phyloP scores from a whole-genome alignment of 1,139 yeast species.

The Lipomyces yarrowii region DNA sequence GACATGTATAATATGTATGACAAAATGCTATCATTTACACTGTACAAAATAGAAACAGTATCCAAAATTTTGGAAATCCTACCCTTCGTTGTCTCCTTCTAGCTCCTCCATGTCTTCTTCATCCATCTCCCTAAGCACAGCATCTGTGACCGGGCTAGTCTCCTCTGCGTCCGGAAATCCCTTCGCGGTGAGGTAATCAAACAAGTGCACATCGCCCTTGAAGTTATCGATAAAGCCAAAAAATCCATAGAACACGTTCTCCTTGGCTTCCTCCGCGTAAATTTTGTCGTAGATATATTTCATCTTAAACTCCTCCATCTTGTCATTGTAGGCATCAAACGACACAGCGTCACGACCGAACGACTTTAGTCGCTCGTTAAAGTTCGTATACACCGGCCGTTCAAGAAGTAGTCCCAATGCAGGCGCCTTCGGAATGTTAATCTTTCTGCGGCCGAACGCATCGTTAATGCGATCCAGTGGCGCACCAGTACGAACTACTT shows the following conservation, averaged over 20 bases:
- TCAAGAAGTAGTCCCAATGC: slow-evolving; percentile 90
- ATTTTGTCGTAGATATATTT: slow-evolving; percentile 89
- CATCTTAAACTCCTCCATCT: slow-evolving; percentile 86
- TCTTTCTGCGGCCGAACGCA: slow-evolving; percentile 71
- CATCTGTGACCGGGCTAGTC: neutral
- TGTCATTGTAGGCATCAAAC: slow-evolving; percentile 64
- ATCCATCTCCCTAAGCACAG: slow-evolving; percentile 25
- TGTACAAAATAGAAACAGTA: neutral
- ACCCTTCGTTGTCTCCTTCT: slow-evolving; percentile 21
- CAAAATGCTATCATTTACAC: neutral
- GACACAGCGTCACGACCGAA: slow-evolving; percentile 80
- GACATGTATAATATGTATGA: neutral
- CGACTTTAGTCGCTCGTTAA: slow-evolving; percentile 52
- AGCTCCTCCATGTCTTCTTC: slow-evolving; percentile 31
- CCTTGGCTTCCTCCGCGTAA: slow-evolving; percentile 83
- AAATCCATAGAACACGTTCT: slow-evolving; percentile 75
- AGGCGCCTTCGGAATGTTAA: slow-evolving; percentile 97
- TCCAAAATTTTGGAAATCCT: slow-evolving; percentile 4
- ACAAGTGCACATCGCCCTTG: slow-evolving; percentile 46
- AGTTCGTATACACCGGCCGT: slow-evolving; percentile 87
- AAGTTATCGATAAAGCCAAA: slow-evolving; percentile 77
- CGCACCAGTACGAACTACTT: slow-evolving; percentile 82
- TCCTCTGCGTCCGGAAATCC: slow-evolving; percentile 11
- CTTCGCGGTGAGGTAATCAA: slow-evolving; percentile 29
- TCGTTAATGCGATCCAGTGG: slow-evolving; percentile 76